A percentile compares a stretch with the other conserved stretches of the same genome.
Evolutionary conservation across 2,329 filamentous ascomycete species (phyloP).

Genomic region (Xylaria sp.): DNA sequence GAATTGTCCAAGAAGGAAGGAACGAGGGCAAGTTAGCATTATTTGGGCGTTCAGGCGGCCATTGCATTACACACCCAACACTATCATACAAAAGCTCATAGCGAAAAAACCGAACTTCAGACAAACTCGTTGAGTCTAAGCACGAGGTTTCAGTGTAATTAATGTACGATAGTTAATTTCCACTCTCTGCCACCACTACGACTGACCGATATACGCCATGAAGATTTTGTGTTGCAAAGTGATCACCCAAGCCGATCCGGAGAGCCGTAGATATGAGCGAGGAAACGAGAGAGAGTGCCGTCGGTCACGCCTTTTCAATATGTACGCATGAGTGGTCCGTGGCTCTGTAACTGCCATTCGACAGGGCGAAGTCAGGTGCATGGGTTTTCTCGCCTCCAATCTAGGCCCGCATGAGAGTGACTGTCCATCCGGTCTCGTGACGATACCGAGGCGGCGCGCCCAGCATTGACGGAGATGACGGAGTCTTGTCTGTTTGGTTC

Average conservation of each 20-base stretch:
- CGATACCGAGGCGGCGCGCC: background rate
- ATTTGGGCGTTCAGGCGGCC: conserved; percentile 38
- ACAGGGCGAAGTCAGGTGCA: background rate
- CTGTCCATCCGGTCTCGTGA: background rate
- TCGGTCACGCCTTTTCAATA: background rate
- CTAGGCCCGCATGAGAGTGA: background rate
- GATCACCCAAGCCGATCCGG: background rate
- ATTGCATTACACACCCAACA: conserved; percentile 25
- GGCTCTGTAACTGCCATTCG: too few relatives aligned
- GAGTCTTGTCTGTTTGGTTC: background rate
- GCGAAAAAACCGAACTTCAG: background rate
- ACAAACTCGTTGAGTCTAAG: conserved; percentile 6
- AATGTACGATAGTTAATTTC: conserved; percentile 26
- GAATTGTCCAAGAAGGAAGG: conserved; percentile 27
- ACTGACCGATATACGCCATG: too few relatives aligned
- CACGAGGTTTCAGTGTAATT: conserved; percentile 11
- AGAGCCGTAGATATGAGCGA: background rate
- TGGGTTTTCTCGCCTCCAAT: background rate
- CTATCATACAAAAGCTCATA: conserved; percentile 12
- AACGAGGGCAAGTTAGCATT: conserved; percentile 27
- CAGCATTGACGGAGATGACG: background rate
- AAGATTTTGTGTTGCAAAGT: background rate
- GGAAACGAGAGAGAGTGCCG: background rate
- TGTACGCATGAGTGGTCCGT: background rate
- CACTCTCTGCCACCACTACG: conserved; percentile 26